Evolutionary conservation across 306 rosid genomes (phyloP), one percentile per base, ranked within the genome.

Genomic region (Sicyos edulis): DNA sequence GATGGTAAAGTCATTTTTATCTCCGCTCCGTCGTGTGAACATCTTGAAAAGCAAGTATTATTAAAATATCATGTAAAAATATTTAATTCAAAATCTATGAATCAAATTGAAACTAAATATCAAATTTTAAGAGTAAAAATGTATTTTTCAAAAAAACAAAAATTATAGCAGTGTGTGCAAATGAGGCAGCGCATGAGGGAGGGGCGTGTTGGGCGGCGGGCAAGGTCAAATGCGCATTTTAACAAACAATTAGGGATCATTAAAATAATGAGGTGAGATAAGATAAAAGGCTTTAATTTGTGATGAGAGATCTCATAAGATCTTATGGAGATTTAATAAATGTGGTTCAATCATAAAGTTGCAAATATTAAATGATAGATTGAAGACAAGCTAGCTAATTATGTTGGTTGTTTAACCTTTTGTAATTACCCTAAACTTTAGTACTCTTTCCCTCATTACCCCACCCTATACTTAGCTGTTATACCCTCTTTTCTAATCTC

Each of bases 351-450:
- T 50, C 56, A 53, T 52, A 71, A 71, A 72, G 71, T 65, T 19
- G n/a, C 16, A 19, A 22, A 8, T 54, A 71, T 34, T 70, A 69
- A 51, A 70, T 52, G 76, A 42, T 51, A 61, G 53, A 52, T 71
- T 71, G 34, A 22, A 74, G 65, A 61, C 80, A 77, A 37, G 72
- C 63, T 71, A 51, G 57, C 76, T 61, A 71, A 77, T 71, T 76
- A 11, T 77, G 76, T 77, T 61, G 54, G 51, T 52, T 44, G 76
- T 77, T 71, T 65, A 17, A 19, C 53, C 42, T 49, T 65, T 40
- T 64, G 4, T 64, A 10, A 65, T 65, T 65, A 65, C 2, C 70
- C 17, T 10, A 19, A 42, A 65, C 5, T 65, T 40, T 5, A 65
- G 50, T 40, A 40, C 11, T 64, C 71, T 65, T 13, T 57, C 15